Evolutionary conservation across 306 rosid species (phyloP).

Genomic region (Datisca glomerata): DNA sequence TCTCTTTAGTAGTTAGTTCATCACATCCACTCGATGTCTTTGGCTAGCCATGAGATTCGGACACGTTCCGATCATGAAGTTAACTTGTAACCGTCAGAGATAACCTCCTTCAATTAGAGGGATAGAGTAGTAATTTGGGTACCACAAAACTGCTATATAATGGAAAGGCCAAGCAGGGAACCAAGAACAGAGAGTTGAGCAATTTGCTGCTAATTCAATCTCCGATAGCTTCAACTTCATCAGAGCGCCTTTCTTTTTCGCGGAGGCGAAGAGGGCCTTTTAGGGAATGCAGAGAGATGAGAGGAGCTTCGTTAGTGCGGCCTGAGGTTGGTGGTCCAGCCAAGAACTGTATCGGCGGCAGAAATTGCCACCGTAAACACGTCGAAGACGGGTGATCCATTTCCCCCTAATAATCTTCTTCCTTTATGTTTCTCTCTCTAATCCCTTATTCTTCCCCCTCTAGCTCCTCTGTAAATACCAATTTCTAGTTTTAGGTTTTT

Average conservation of each 20-base stretch:
- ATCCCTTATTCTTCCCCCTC: not conserved
- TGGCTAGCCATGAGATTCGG: constrained; percentile 5
- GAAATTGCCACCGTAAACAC: constrained; percentile 94
- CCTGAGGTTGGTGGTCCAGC: constrained; percentile 24
- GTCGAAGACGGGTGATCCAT: constrained; percentile 86
- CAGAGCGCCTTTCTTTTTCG: too few species aligned
- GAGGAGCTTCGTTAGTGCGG: constrained; percentile 21
- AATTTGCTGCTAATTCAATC: too few species aligned
- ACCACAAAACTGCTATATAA: not conserved
- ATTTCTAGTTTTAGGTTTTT: too few species aligned
- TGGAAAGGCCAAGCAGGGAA: not conserved
- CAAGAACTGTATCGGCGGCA: constrained; percentile 39
- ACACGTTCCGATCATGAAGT: not conserved
- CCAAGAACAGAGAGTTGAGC: not conserved
- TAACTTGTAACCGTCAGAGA: not conserved
- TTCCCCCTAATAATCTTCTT: not conserved
- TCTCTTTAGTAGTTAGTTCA: too few species aligned
- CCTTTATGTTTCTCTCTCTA: not conserved
- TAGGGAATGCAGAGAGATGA: constrained; percentile 85
- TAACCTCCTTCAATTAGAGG: not conserved
- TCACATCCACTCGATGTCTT: too few species aligned
- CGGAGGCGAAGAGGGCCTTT: too few species aligned
- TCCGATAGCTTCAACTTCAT: too few species aligned
- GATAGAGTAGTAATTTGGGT: not conserved
- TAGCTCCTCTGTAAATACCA: not conserved